A percentile compares a stretch with the other conserved stretches of the same genome.
These are phyloP conservation scores for Cladosporium colombiae DNA, from an alignment of 2,329 filamentous ascomycete genomes.

Conservation along the genomic window DNA sequence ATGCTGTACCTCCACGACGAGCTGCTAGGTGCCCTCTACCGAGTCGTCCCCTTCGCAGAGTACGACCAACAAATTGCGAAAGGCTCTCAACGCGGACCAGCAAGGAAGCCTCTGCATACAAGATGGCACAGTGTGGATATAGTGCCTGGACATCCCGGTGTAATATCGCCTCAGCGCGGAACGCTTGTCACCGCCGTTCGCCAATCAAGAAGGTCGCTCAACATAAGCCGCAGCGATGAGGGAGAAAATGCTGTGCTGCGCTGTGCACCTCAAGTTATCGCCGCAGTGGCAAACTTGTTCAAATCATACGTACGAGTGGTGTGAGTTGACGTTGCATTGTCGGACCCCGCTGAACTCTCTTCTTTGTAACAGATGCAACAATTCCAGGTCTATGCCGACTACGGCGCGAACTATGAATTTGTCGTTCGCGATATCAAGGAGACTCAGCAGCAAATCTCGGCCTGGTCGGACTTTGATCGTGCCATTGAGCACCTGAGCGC, in stretches of 20 bases:
- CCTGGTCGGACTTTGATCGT: constrained; percentile 79
- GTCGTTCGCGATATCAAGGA: constrained; percentile 76
- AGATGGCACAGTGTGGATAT: constrained; percentile 53
- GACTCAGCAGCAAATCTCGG: constrained; percentile 66
- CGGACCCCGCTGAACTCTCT: constrained; percentile 47
- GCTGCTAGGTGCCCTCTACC: constrained; percentile 73
- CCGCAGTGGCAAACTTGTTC: constrained; percentile 57
- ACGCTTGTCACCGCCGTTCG: constrained; percentile 26
- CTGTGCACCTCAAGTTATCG: constrained; percentile 56
- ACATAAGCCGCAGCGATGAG: constrained; percentile 45
- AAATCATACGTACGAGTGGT: constrained; percentile 49
- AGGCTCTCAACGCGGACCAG: constrained; percentile 11
- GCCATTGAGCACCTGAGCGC: constrained; percentile 82
- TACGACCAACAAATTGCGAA: constrained; percentile 39
- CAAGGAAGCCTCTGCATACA: constrained; percentile 43
- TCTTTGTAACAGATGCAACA: constrained; percentile 64
- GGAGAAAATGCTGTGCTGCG: constrained; percentile 41
- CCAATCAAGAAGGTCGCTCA: constrained; percentile 48
- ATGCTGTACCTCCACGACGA: constrained; percentile 83
- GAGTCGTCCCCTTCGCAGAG: constrained; percentile 66
- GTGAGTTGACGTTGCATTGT: constrained; percentile 21
- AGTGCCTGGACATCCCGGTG: constrained; percentile 34
- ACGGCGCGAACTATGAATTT: constrained; percentile 83
- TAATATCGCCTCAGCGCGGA: constrained; percentile 9
- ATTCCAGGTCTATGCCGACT: constrained; percentile 89